These are phyloP conservation scores for Lichina pygmaea DNA, from an alignment of 495 filamentous ascomycete genomes.

Conservation along the genomic window DNA sequence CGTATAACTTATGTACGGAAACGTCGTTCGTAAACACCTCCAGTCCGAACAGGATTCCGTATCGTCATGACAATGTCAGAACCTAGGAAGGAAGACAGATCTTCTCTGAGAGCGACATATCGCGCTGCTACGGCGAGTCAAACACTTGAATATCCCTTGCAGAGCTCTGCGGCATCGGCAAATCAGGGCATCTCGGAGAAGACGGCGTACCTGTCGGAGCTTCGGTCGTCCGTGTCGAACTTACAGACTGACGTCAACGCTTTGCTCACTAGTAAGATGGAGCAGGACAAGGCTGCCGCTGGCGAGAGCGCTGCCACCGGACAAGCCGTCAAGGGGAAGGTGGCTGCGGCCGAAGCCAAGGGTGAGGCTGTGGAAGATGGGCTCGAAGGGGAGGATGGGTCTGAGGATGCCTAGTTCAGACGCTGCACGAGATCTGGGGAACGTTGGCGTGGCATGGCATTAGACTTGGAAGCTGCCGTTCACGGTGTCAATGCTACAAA, in stretches of 20 bases:
- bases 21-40: no score
- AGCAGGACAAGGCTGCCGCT: conserved; percentile 37
- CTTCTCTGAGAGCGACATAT: no score
- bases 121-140: no score
- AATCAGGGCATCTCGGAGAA: conserved; percentile 14
- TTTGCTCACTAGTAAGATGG: conserved; percentile 71
- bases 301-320: no score
- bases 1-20: no score
- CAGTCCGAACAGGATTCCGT: no score
- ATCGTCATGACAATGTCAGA: no score
- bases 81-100: no score
- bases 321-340: conserved; percentile 10
- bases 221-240: conserved; percentile 29
- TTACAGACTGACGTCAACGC: conserved; percentile 55
- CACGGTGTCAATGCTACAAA: no score
- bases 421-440: background rate
- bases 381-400: conserved; percentile 54
- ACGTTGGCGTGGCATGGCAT: background rate
- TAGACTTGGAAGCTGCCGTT: background rate
- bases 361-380: conserved; percentile 55
- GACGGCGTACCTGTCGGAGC: conserved; percentile 33
- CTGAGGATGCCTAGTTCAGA: conserved; percentile 6
- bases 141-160: no score
- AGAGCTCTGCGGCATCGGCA: no score
- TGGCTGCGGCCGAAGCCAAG: conserved; percentile 18